Evolutionary conservation across 352 stramenopile genomes (phyloP), one percentile per base, ranked within the genome.

Genomic region (Phytophthora macrochlamydospora): DNA sequence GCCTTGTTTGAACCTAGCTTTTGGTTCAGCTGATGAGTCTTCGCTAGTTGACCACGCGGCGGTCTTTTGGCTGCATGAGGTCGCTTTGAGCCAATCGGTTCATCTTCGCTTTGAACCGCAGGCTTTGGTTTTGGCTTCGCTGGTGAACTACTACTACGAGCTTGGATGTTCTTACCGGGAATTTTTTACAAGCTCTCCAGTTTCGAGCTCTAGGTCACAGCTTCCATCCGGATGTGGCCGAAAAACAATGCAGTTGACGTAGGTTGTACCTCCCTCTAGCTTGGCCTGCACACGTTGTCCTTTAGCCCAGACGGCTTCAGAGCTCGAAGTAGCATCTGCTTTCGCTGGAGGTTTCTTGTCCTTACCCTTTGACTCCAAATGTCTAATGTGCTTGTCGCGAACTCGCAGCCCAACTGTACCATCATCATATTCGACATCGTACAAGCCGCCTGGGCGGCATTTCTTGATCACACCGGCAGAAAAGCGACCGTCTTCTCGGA

Each of bases 151-250:
- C 60, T 67, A 24, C 18, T 24, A 24, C 1, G 49, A 51, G 32
- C 70, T 54, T 7, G 56, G 54, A 91, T 86, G 30, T 70, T 42
- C 40, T 56, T 24, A 51, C 64, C 13, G 68, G 54, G 4, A 91
- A 62, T 18, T 72, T 50, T 79, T 79, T 51, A 90, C 79, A 7
- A 87, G 51, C 42, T 91, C 85, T 45, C 85, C 85, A 9, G 64
- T 84, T 30, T 90, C 85, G 48, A 87, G 70, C 43, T 92, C 81
- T 13, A 93, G 45, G 37, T 91, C 81, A 40, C 75, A 93, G 14
- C 81, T 90, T 35, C 79, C 81, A 67, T 92, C 74, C n/a, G 62
- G 28, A 52, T 88, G 64, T 0, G 62, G 62, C 11, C 78, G 68
- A 46, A 72, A 80, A 28, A 93, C 71, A 29, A 73, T 70, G n/a